Conservation (phyloP, 176 grass and related monocot species). For the Oryza coarctata region DNA sequence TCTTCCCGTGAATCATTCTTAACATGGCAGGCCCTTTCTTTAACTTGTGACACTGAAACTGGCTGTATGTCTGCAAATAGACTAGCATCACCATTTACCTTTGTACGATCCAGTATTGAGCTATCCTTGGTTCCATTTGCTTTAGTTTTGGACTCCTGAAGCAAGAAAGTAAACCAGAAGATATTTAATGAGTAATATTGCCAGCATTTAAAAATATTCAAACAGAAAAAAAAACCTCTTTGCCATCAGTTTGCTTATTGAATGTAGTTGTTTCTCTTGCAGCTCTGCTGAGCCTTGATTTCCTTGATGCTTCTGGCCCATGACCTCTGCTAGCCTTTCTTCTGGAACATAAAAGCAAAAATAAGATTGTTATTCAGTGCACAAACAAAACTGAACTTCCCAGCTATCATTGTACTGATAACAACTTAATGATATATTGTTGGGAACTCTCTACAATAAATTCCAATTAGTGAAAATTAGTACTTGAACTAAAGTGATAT, state of each 20-base stretch:
- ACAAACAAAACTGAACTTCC: background rate
- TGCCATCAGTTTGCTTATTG: slow-evolving; percentile 24
- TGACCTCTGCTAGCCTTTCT: slow-evolving; percentile 62
- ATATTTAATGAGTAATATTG: background rate
- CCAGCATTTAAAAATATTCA: slow-evolving; percentile 3
- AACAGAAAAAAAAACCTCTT: slow-evolving; percentile 43
- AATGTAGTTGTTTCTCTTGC: slow-evolving; percentile 40
- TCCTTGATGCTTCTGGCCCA: slow-evolving; percentile 60
- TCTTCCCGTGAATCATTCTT: slow-evolving; percentile 58
- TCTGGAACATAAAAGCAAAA: slow-evolving; percentile 33
- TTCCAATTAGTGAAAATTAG: slow-evolving; percentile 6
- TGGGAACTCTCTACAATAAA: background rate
- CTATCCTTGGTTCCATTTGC: slow-evolving; percentile 44
- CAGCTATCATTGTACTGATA: background rate
- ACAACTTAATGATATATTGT: background rate
- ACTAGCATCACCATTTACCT: slow-evolving; percentile 49
- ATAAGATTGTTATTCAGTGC: background rate
- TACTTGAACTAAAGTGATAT: too few species aligned
- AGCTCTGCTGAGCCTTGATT: slow-evolving; percentile 58
- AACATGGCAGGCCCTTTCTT: slow-evolving; percentile 37
- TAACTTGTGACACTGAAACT: slow-evolving; percentile 37
- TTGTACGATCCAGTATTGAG: slow-evolving; percentile 39
- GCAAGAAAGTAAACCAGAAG: slow-evolving; percentile 25
- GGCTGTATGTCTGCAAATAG: slow-evolving; percentile 55
- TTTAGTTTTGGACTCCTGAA: slow-evolving; percentile 58